These are phyloP conservation scores for Volutella citrinella DNA, from an alignment of 2,329 filamentous ascomycete genomes.

Conservation along the genomic window DNA sequence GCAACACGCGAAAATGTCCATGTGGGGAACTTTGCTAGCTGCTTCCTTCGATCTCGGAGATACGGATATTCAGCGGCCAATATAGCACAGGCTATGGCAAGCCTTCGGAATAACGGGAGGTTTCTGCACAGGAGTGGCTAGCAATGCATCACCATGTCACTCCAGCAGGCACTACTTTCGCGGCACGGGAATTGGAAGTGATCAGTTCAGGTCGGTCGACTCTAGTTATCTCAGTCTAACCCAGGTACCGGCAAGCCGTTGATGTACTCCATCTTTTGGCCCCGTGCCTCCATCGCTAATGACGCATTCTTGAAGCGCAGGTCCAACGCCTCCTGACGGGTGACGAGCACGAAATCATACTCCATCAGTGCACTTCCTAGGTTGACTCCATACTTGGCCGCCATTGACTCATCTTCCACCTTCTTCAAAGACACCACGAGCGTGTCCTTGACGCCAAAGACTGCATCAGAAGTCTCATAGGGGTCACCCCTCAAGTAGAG, in stretches of 20 bases:
- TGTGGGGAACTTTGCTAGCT: too few species aligned
- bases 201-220: not conserved
- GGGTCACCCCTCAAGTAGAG: too few species aligned
- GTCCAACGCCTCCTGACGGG: not conserved
- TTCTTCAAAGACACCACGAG: too few species aligned
- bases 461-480: too few species aligned
- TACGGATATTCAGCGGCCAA: too few species aligned
- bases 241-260: constrained; percentile 1
- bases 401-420: not conserved
- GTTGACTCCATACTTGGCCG: not conserved
- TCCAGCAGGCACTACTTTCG: not conserved
- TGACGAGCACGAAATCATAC: constrained; percentile 1
- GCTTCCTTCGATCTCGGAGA: too few species aligned
- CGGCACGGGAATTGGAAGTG: not conserved
- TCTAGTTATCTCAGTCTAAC: not conserved
- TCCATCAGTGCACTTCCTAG: constrained; percentile 2
- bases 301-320: constrained; percentile 1
- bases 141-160: too few species aligned
- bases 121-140: too few species aligned
- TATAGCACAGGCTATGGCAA: too few species aligned
- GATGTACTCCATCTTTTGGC: constrained; percentile 1
- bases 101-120: too few species aligned
- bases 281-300: constrained; percentile 1
- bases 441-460: too few species aligned
- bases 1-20: too few species aligned